phyloP scores from a whole-genome alignment of 1,284 basidiomycete genomes.

The Puccinia polysora region DNA sequence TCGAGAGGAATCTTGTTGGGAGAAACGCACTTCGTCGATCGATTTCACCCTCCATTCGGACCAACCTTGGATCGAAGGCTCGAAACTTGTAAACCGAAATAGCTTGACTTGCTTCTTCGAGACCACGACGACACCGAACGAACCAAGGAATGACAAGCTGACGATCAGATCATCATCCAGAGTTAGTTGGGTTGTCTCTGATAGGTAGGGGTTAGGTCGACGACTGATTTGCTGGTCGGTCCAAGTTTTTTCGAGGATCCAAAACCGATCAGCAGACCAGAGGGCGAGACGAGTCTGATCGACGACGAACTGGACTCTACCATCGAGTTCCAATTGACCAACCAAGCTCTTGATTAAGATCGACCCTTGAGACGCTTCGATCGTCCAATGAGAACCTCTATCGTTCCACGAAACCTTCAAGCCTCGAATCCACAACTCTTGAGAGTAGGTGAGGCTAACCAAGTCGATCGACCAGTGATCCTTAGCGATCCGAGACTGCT shows the following conservation, averaged over 20 bases:
- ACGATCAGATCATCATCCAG: conserved; percentile 22
- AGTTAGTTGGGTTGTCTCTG: not conserved
- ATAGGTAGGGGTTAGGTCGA: not conserved
- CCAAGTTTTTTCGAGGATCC: not conserved
- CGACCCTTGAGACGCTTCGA: conserved; percentile 10
- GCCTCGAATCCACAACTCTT: conserved; percentile 20
- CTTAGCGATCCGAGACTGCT: not conserved
- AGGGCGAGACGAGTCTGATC: conserved; percentile 15
- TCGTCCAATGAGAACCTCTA: conserved; percentile 5
- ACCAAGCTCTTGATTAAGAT: not conserved
- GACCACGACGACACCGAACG: conserved; percentile 2
- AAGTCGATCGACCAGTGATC: conserved; percentile 24
- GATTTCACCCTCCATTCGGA: conserved; percentile 4
- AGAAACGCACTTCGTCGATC: conserved; percentile 19
- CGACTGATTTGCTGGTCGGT: not conserved
- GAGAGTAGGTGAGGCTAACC: conserved; percentile 23
- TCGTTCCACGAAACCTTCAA: not conserved
- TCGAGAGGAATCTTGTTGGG: not conserved
- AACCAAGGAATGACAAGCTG: conserved; percentile 21
- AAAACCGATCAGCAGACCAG: conserved; percentile 26
- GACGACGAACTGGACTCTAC: not conserved
- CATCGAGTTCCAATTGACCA: conserved; percentile 11
- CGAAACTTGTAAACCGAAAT: not conserved
- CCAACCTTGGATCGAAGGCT: not conserved
- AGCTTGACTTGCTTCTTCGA: conserved; percentile 21